Base-by-base conservation (phyloP, 495 filamentous ascomycete genomes). In the Friedmanniomyces endolithicus region DNA sequence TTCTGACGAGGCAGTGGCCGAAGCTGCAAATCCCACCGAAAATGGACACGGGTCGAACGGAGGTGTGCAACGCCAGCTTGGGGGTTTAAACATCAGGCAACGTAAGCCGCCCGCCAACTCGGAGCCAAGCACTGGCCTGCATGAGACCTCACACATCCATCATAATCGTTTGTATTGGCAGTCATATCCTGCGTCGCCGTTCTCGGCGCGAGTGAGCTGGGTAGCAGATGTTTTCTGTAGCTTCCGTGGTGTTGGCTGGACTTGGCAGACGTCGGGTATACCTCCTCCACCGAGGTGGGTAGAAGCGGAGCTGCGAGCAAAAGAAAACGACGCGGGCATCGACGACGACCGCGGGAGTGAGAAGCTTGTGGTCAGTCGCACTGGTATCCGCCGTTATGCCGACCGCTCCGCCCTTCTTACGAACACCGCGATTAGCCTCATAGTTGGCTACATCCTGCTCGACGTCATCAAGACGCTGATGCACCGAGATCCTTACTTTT, bases 211-310 rank as follows among this genome's bases (percentile, higher is more conserved):
- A 1, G 61, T 94, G 16, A 76, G 79, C 52, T 95, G 88, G 87
- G 75, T 76, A 11, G 65, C 78, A 12, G 85, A 87, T 48, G 67
- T 92, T 17, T 68, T 83, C 39, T 74, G 75, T 56, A 84, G 83
- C 57, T 81, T 88, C 62, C 74, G 86, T 25, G 83, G 86, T 0
- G 76, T 81, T 9, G 85, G 86, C 60, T 95, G 87, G 87, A 87
- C 83, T 62, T 86, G 80, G 75, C 75, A 81, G 16, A 76, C 79
- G 48, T 66, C 78, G 11, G 73, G 72, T 22, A 64, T 86, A 2
- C 80, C 80, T 8, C 74, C 78, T 11, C 72, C 84, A 25, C 83
- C 84, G 44, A 60, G 62, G 50, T 62, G 65, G 37, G 69, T 83
- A 33, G 64, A 72, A 57, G 39, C 39, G 4, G 67, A 74, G 55